Base-by-base conservation (phyloP, 2,329 filamentous ascomycete species). In the Akanthomyces uredinophilus region DNA sequence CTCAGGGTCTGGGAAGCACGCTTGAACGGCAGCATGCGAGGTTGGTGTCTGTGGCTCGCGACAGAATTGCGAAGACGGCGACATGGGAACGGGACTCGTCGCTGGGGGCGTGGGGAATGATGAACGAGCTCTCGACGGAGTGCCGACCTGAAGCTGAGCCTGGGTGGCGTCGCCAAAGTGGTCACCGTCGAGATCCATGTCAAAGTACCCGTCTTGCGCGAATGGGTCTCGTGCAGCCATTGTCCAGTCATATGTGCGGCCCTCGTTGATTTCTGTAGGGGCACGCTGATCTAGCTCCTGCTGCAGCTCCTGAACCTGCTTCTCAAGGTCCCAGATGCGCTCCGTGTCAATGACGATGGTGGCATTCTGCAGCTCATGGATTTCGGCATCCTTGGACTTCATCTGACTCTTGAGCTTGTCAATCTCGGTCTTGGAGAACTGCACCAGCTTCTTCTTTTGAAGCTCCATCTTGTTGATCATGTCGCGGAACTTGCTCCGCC, bases 91-190 rank as follows among this genome's bases (percentile, higher is more conserved):
- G 1, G 81, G 80, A 47, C 83, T 86, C 0, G 83, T 86, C 2
- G 79, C 77, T 1, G 83, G 83, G 0, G 83, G 83, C 0, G 82
- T 83, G 5, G 79, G 79, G 65, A 85, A 84, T 0, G 81, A 83
- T n/a, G 72, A 69, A 50, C 72, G 70, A 47, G 72, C 69, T 18
- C 73, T 68, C 2, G 78, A 77, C 0, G 83, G 83, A 3, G 83
- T 86, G 69, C 83, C 81, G 66, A 78, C 80, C 8, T 76, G 71
- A 2, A 84, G 67, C 35, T 85, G 80, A 0, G 77, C 79, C 70
- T 83, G 76, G 0, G 81, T 81, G 3, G 72, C 68, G n/a, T 84
- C 79, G 8, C 80, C 79, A 68, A 84, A 83, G 29, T 75, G 69
- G 11, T 76, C 74, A 10, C 72, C 72, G 10, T 77, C 76, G 44